These are phyloP conservation scores for Penicillium polonicum DNA, from an alignment of 2,329 filamentous ascomycete genomes.

Conservation along the genomic window DNA sequence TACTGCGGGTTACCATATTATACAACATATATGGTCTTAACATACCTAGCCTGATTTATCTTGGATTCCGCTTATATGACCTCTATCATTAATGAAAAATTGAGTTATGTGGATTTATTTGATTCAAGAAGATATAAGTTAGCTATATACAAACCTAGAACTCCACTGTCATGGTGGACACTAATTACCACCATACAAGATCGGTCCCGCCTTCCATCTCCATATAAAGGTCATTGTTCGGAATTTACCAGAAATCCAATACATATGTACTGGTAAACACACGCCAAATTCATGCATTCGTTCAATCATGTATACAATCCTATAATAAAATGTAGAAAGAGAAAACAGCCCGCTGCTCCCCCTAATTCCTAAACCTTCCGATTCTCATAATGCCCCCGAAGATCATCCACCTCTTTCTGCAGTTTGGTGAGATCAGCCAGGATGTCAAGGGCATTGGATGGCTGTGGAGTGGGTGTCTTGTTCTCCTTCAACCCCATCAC, in stretches of 20 bases:
- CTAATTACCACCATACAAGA: not conserved
- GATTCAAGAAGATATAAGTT: not conserved
- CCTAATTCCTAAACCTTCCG: slow-evolving; percentile 30
- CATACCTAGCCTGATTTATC: not conserved
- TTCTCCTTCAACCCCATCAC: slow-evolving; percentile 23
- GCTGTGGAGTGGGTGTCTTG: slow-evolving; percentile 33
- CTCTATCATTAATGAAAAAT: not conserved
- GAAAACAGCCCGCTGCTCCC: slow-evolving; percentile 16
- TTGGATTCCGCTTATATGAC: not conserved
- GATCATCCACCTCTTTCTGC: slow-evolving; percentile 71
- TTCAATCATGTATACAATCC: slow-evolving; percentile 20
- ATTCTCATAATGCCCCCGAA: slow-evolving; percentile 41
- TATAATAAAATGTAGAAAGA: slow-evolving; percentile 1
- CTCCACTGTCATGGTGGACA: not conserved
- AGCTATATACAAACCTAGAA: not conserved
- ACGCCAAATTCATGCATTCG: slow-evolving; percentile 6
- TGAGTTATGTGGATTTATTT: not conserved
- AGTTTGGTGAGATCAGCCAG: slow-evolving; percentile 70
- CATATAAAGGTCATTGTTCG: not conserved
- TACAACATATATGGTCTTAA: too few relatives aligned
- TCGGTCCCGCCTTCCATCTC: not conserved
- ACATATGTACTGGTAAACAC: too few relatives aligned
- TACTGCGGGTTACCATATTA: not conserved
- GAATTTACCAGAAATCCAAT: not conserved
- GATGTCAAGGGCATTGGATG: slow-evolving; percentile 56